phyloP scores from a whole-genome alignment of 2,329 filamentous ascomycete species.

The Cryoendolithus antarcticus region DNA sequence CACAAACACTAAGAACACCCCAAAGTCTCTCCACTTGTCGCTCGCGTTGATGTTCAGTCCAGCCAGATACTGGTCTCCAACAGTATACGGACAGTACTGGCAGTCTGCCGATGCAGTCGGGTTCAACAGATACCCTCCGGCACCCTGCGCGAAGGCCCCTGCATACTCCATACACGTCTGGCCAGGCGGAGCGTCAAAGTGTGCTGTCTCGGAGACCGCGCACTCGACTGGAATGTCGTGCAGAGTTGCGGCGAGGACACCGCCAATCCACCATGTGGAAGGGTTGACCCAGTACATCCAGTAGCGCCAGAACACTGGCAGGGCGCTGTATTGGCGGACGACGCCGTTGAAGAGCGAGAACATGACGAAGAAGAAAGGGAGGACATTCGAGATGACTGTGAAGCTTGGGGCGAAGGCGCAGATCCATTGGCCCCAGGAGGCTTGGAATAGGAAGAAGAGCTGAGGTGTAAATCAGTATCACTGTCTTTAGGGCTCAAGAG shows the following conservation, averaged over 20 bases:
- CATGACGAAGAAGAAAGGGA: conserved; percentile 74
- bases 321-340: conserved; percentile 51
- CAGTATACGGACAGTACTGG: conserved; percentile 56
- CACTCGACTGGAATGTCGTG: conserved; percentile 34
- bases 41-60: conserved; percentile 41
- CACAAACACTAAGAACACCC: conserved; percentile 59
- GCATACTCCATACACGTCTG: conserved; percentile 57
- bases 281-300: conserved; percentile 62
- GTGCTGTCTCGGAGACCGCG: conserved; percentile 43
- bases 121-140: conserved; percentile 53
- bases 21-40: conserved; percentile 63
- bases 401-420: conserved; percentile 69
- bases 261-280: conserved; percentile 59
- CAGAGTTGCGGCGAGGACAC: conserved; percentile 54
- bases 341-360: conserved; percentile 68
- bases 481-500: no score
- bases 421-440: conserved; percentile 73
- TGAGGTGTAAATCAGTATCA: no score
- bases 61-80: conserved; percentile 54
- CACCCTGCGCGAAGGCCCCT: conserved; percentile 41
- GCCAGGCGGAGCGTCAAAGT: conserved; percentile 53
- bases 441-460: conserved; percentile 65
- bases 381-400: conserved; percentile 62
- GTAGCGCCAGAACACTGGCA: conserved; percentile 61
- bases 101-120: conserved; percentile 46